Evolutionary conservation across 352 stramenopile species (phyloP).

Genomic region (Phytopythium kandeliae): DNA sequence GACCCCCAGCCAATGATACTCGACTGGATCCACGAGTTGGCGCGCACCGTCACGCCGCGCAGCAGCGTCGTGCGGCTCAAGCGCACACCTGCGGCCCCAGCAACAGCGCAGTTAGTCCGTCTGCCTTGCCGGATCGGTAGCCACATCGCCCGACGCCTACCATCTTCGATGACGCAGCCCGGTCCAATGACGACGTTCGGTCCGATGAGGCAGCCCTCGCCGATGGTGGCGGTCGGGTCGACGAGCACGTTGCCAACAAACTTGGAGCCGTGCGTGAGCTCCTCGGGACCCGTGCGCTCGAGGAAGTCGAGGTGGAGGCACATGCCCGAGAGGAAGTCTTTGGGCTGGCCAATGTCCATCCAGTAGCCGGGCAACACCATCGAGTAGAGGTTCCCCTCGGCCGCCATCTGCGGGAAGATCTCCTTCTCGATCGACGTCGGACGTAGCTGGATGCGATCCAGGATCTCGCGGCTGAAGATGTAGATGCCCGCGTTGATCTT

Average conservation of each 20-base stretch:
- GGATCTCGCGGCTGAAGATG: conserved; percentile 84
- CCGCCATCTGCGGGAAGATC: conserved; percentile 88
- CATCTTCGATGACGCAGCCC: conserved; percentile 81
- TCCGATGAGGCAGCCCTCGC: conserved; percentile 73
- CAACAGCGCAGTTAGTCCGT: no score
- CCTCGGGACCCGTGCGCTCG: conserved; percentile 31
- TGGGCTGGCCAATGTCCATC: conserved; percentile 90
- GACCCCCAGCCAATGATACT: conserved; percentile 89
- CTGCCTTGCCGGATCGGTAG: no score
- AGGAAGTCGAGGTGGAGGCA: conserved; percentile 81
- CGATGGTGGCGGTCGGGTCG: conserved; percentile 70
- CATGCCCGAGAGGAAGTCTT: conserved; percentile 87
- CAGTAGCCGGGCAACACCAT: conserved; percentile 87
- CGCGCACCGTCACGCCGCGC: conserved; percentile 63
- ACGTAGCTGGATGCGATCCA: conserved; percentile 82
- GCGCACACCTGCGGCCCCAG: conserved; percentile 46
- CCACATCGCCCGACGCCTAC: conserved; percentile 14
- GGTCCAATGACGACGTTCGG: conserved; percentile 83
- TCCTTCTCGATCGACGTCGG: conserved; percentile 91
- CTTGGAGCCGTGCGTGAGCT: conserved; percentile 54
- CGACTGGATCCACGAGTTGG: conserved; percentile 82
- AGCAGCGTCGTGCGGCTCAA: conserved; percentile 79
- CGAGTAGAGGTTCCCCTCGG: conserved; percentile 79
- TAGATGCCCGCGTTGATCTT: conserved; percentile 91
- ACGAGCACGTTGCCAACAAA: conserved; percentile 86